These are phyloP conservation scores for Setomelanomma holmii DNA, from an alignment of 2,329 filamentous ascomycete species.

Conservation along the genomic window DNA sequence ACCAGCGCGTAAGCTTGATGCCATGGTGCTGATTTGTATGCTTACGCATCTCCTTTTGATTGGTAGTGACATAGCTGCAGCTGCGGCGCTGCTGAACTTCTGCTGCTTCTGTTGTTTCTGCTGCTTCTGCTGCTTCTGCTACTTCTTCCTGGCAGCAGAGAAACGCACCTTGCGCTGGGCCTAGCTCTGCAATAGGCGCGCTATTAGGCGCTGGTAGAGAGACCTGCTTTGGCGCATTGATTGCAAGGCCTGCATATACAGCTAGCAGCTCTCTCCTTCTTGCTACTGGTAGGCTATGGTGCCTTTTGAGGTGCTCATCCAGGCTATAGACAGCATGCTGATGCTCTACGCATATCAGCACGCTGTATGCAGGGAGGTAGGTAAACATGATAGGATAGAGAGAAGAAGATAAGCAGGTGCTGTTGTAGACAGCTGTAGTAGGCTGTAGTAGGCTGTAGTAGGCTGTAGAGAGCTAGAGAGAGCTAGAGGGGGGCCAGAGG, in stretches of 20 bases:
- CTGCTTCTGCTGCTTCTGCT: background rate
- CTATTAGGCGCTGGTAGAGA: background rate
- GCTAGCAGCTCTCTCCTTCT: background rate
- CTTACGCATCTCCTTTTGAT: background rate
- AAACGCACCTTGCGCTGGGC: background rate
- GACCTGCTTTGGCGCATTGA: too few species aligned
- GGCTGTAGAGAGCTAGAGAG: background rate
- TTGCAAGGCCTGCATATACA: background rate
- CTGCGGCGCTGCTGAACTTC: background rate
- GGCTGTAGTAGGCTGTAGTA: background rate
- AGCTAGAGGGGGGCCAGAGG: too few species aligned
- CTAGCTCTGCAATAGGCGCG: background rate
- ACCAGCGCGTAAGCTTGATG: conserved; percentile 1
- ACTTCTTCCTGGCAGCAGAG: background rate
- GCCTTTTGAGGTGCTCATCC: too few species aligned
- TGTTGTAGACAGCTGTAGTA: background rate
- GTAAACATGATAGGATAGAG: background rate
- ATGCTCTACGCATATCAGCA: background rate
- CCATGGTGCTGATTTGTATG: background rate
- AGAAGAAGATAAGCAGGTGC: too few species aligned
- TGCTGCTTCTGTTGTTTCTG: background rate
- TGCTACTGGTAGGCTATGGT: background rate
- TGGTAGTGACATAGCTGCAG: background rate
- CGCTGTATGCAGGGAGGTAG: background rate
- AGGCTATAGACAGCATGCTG: background rate